These are phyloP conservation scores for Maudiozyma serrabonitensis DNA, from an alignment of 805 yeast genomes.

Conservation along the genomic window DNA sequence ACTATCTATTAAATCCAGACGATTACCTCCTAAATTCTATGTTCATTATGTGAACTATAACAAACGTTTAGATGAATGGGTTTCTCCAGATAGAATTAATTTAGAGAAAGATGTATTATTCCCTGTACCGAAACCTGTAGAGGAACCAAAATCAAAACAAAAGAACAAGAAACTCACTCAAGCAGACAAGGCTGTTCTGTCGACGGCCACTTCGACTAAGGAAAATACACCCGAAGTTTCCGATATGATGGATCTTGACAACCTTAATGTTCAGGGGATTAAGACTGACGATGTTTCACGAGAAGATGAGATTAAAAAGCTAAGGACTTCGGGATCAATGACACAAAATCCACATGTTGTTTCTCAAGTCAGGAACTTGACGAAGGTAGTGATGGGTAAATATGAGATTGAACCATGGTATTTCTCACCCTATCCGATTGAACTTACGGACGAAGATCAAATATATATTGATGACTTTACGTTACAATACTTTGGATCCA, in stretches of 20 bases:
- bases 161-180: slow-evolving; percentile 28
- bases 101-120: slow-evolving; percentile 56
- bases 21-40: slow-evolving; percentile 72
- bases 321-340: slow-evolving; percentile 96
- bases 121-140: slow-evolving; percentile 51
- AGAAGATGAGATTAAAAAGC: slow-evolving; percentile 85
- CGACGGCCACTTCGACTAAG: slow-evolving; percentile 6
- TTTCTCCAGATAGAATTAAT: slow-evolving; percentile 61
- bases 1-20: slow-evolving; percentile 61
- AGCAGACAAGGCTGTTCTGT: not conserved
- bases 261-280: slow-evolving; percentile 76
- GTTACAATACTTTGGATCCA: slow-evolving; percentile 76
- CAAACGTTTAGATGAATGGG: slow-evolving; percentile 96
- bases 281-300: slow-evolving; percentile 62
- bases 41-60: slow-evolving; percentile 93
- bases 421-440: slow-evolving; percentile 94
- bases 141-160: slow-evolving; percentile 33
- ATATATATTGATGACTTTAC: slow-evolving; percentile 89
- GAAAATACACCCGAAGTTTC: slow-evolving; percentile 28
- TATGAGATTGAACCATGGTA: slow-evolving; percentile 98
- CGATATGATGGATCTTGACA: slow-evolving; percentile 77
- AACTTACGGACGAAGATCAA: slow-evolving; percentile 83
- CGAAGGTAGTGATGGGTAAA: slow-evolving; percentile 73
- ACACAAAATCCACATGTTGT: slow-evolving; percentile 81
- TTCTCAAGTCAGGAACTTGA: slow-evolving; percentile 79